Percentiles rank a stretch among this genome's conserved stretches.
phyloP scores from a whole-genome alignment of 441 rosid genomes.

The Populus tomentosa region DNA sequence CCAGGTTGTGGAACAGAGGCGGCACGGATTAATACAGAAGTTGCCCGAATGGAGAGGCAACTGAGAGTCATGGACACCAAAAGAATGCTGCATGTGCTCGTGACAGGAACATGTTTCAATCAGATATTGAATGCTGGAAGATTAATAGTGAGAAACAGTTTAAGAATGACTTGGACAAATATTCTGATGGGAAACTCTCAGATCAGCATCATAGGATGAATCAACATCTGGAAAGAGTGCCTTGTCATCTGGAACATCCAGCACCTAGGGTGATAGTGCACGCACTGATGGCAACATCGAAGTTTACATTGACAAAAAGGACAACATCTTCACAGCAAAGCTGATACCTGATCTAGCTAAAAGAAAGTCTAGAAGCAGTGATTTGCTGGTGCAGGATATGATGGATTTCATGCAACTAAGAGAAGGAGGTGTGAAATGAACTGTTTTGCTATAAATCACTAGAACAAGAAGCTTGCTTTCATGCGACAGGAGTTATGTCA shows the following conservation, averaged over 20 bases:
- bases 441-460: neutral
- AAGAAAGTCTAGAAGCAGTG: slow-evolving; percentile 1
- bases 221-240: neutral
- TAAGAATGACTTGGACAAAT: neutral
- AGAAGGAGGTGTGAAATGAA: neutral
- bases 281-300: slow-evolving; percentile 19
- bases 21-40: neutral
- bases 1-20: slow-evolving; percentile 15
- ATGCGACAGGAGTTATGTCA: neutral
- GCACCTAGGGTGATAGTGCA: slow-evolving; percentile 3
- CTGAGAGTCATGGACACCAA: neutral
- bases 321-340: neutral
- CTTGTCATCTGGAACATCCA: neutral
- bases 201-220: neutral
- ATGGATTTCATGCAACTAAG: neutral
- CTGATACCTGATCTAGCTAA: neutral
- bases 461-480: neutral
- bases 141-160: neutral
- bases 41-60: neutral
- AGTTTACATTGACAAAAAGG: slow-evolving; percentile 11
- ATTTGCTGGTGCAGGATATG: neutral
- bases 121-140: neutral
- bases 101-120: neutral
- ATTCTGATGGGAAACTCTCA: neutral
- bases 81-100: neutral